Conservation (phyloP, 441 rosid species). For the Capsella rubella region DNA sequence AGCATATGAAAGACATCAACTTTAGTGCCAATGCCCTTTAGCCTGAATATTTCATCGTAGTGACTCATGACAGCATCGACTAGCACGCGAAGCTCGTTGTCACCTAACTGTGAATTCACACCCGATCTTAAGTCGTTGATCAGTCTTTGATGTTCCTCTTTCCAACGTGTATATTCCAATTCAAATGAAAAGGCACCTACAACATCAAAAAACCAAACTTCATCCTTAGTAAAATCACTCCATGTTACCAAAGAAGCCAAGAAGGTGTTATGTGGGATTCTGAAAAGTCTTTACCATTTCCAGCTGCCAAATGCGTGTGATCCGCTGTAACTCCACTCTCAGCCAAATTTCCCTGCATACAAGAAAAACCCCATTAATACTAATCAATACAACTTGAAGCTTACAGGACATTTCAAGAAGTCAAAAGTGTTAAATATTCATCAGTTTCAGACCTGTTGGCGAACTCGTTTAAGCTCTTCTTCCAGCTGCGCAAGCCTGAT, state of each 20-base stretch:
- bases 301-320: slow-evolving; percentile 50
- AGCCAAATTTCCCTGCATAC: slow-evolving; percentile 62
- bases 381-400: not conserved
- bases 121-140: slow-evolving; percentile 79
- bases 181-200: slow-evolving; percentile 81
- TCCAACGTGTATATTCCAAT: slow-evolving; percentile 83
- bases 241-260: not conserved
- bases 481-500: slow-evolving; percentile 76
- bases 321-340: slow-evolving; percentile 60
- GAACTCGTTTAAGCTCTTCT: slow-evolving; percentile 83
- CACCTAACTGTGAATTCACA: slow-evolving; percentile 64
- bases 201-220: slow-evolving; percentile 13
- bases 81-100: slow-evolving; percentile 64
- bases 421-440: not conserved
- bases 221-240: slow-evolving; percentile 1
- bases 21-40: slow-evolving; percentile 77
- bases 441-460: slow-evolving; percentile 58
- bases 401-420: not conserved
- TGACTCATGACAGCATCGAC: slow-evolving; percentile 89
- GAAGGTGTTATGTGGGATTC: not conserved
- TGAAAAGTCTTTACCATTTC: slow-evolving; percentile 60
- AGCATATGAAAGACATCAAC: slow-evolving; percentile 95
- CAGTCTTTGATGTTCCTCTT: slow-evolving; percentile 79
- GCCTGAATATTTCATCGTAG: slow-evolving; percentile 71
- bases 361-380: slow-evolving; percentile 1